Percentiles rank a stretch among this genome's conserved stretches.
phyloP scores from a whole-genome alignment of 2,329 filamentous ascomycete species.

The Aspergillus ochraceus region DNA sequence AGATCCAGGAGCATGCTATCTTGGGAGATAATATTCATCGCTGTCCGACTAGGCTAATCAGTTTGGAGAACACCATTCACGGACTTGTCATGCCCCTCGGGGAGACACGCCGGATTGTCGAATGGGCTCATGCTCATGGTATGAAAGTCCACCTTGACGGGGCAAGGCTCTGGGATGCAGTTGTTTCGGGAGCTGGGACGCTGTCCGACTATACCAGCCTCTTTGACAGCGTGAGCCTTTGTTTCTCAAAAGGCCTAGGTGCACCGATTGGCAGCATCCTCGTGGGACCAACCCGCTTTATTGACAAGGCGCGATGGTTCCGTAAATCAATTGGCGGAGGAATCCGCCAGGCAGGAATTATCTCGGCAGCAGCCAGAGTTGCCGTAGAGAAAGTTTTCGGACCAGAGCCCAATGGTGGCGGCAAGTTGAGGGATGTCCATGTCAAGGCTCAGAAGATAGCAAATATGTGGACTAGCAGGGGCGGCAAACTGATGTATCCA shows the following conservation, averaged over 20 bases:
- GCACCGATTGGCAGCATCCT: constrained; percentile 72
- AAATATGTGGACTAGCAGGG: background rate
- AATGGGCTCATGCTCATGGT: constrained; percentile 60
- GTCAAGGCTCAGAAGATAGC: background rate
- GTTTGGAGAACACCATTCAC: constrained; percentile 75
- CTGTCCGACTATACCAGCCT: constrained; percentile 63
- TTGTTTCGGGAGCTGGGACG: constrained; percentile 62
- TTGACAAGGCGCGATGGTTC: constrained; percentile 65
- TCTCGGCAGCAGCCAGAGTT: constrained; percentile 68
- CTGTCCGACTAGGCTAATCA: constrained; percentile 73
- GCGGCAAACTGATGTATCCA: background rate
- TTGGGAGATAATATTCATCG: constrained; percentile 64
- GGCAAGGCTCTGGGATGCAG: constrained; percentile 74
- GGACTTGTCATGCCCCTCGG: constrained; percentile 71
- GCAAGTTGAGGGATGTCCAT: background rate
- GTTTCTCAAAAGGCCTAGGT: constrained; percentile 74
- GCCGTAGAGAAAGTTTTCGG: constrained; percentile 57
- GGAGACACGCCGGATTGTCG: constrained; percentile 65
- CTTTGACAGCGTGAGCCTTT: constrained; percentile 70
- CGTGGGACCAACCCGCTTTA: constrained; percentile 53
- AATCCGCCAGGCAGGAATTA: constrained; percentile 68
- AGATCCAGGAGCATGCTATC: constrained; percentile 3
- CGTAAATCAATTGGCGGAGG: constrained; percentile 76
- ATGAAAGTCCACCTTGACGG: constrained; percentile 73
- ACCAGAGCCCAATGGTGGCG: background rate